Evolutionary conservation across 1,139 yeast genomes (phyloP).

Genomic region (Taphrina betulina): DNA sequence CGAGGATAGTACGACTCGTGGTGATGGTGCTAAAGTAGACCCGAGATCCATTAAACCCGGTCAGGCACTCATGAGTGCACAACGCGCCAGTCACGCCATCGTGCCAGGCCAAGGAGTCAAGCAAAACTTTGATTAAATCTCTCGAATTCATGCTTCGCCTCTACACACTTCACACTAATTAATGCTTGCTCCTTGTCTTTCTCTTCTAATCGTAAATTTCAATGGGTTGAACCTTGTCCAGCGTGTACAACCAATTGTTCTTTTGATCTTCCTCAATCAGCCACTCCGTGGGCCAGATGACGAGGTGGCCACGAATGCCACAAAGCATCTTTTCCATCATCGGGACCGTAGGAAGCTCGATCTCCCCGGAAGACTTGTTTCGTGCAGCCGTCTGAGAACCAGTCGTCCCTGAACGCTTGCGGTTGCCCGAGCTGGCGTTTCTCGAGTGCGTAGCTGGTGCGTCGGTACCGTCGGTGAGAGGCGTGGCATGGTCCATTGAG

Average conservation of each 20-base stretch:
- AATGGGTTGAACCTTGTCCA: constrained; percentile 91
- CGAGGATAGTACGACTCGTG: constrained; percentile 35
- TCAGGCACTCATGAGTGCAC: constrained; percentile 82
- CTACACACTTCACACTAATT: neutral
- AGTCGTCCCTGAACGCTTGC: constrained; percentile 5
- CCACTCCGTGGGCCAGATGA: constrained; percentile 90
- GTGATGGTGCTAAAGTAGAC: constrained; percentile 31
- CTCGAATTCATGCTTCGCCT: neutral
- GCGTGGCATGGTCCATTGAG: constrained; percentile 5
- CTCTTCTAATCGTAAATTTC: constrained; percentile 76
- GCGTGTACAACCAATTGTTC: constrained; percentile 85
- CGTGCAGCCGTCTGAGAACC: neutral
- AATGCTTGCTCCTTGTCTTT: neutral
- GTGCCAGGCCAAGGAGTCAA: constrained; percentile 91
- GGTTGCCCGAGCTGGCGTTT: constrained; percentile 1
- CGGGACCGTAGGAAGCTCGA: constrained; percentile 62
- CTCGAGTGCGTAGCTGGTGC: constrained; percentile 3
- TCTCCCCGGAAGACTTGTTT: constrained; percentile 16
- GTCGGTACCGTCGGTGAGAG: neutral
- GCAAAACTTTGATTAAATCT: constrained; percentile 55
- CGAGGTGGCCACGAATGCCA: constrained; percentile 85
- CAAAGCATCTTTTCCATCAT: constrained; percentile 72
- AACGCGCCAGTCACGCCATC: constrained; percentile 84
- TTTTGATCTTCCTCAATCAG: constrained; percentile 73
- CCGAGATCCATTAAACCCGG: constrained; percentile 61